phyloP scores from a whole-genome alignment of 345 rosid species.

The Salix suchowensis region DNA sequence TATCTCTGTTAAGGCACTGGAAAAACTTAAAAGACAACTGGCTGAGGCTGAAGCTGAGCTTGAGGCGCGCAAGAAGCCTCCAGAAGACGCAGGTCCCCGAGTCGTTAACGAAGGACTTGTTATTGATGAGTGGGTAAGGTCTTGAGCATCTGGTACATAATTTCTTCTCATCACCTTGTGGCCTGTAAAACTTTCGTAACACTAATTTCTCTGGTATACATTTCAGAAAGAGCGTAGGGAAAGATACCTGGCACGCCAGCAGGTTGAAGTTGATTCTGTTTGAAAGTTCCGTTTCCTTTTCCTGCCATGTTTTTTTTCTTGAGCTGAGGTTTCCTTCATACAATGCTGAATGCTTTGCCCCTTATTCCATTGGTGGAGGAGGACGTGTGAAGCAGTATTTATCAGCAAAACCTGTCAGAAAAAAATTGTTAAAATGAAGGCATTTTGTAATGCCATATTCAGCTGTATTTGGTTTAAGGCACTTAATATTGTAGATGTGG shows the following conservation, averaged over 20 bases:
- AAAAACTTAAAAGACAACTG: slow-evolving; percentile 27
- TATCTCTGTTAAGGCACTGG: slow-evolving; percentile 19
- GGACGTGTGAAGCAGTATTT: not conserved
- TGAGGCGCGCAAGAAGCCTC: slow-evolving; percentile 29
- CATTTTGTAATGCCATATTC: not conserved
- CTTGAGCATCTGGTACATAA: not conserved
- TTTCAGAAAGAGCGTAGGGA: slow-evolving; percentile 32
- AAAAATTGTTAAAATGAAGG: not conserved
- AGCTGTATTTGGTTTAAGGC: not conserved
- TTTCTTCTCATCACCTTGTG: not conserved
- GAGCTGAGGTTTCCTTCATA: slow-evolving; percentile 15
- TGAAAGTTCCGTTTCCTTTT: slow-evolving; percentile 9
- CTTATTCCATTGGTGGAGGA: not conserved
- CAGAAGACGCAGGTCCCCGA: slow-evolving; percentile 22
- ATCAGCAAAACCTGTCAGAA: not conserved
- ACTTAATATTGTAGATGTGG: slow-evolving; percentile 8
- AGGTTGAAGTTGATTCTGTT: slow-evolving; percentile 36
- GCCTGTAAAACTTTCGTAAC: not conserved
- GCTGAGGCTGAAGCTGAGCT: slow-evolving; percentile 32
- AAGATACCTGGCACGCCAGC: slow-evolving; percentile 31
- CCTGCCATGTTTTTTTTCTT: not conserved
- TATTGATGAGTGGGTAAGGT: slow-evolving; percentile 35
- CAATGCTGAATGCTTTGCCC: slow-evolving; percentile 3
- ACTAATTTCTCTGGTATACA: not conserved
- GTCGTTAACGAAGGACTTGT: slow-evolving; percentile 29